These are phyloP conservation scores for Groenewaldozyma salmanticensis DNA, from an alignment of 805 yeast genomes.

Conservation along the genomic window DNA sequence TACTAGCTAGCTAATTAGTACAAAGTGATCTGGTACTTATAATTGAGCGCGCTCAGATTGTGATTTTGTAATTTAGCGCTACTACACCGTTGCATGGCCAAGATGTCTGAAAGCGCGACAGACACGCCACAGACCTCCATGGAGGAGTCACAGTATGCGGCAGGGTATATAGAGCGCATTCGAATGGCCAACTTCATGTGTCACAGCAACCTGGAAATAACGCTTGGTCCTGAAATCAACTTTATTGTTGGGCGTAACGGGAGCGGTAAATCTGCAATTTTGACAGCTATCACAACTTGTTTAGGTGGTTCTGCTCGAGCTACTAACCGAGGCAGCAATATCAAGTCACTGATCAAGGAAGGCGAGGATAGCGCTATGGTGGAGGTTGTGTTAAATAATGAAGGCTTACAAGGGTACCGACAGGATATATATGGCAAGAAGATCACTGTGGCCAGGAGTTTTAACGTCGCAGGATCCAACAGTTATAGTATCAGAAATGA, in stretches of 20 bases:
- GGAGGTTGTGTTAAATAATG: constrained; percentile 41
- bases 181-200: constrained; percentile 4
- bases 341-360: constrained; percentile 64
- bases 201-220: constrained; percentile 68
- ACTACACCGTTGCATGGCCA: too few species aligned
- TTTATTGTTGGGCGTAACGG: constrained; percentile 88
- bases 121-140: too few species aligned
- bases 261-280: constrained; percentile 79
- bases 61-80: too few species aligned
- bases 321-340: constrained; percentile 72
- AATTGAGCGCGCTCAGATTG: too few species aligned
- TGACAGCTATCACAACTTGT: constrained; percentile 81
- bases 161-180: neutral
- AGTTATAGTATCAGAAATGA: constrained; percentile 47
- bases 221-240: constrained; percentile 70
- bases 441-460: constrained; percentile 63
- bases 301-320: constrained; percentile 81
- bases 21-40: too few species aligned
- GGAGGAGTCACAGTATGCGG: too few species aligned
- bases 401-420: constrained; percentile 47
- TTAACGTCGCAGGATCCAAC: constrained; percentile 32
- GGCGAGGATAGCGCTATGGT: constrained; percentile 66
- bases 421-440: constrained; percentile 56
- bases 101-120: too few species aligned
- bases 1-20: too few species aligned